Evolutionary conservation across 768 basidiomycete genomes (phyloP).

Genomic region (Fomitopsis pulvina): DNA sequence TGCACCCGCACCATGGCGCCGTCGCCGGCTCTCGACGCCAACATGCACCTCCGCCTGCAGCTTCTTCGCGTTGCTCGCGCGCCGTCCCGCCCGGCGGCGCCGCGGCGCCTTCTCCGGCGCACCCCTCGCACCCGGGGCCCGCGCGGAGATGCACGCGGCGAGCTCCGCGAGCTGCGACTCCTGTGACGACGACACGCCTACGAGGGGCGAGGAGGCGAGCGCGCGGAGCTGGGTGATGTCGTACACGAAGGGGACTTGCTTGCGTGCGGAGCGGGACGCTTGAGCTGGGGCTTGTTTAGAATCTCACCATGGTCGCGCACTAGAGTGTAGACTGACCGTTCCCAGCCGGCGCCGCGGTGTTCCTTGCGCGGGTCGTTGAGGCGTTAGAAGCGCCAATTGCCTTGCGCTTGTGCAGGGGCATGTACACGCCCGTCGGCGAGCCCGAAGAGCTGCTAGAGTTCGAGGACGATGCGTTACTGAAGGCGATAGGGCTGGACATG

Average conservation of each 20-base stretch:
- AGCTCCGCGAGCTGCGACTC: slow-evolving; percentile 9
- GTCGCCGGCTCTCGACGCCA: slow-evolving; percentile 13
- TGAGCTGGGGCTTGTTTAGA: not conserved
- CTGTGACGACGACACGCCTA: slow-evolving; percentile 13
- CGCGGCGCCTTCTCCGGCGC: slow-evolving; percentile 1
- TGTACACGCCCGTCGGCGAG: slow-evolving; percentile 3
- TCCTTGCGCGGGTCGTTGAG: not conserved
- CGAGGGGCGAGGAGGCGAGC: slow-evolving; percentile 14
- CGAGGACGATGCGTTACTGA: slow-evolving; percentile 7
- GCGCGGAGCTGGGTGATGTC: slow-evolving; percentile 15
- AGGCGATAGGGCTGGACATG: slow-evolving; percentile 19
- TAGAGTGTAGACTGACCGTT: not conserved
- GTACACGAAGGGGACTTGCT: slow-evolving; percentile 12
- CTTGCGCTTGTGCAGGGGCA: slow-evolving; percentile 8
- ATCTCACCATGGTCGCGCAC: not conserved
- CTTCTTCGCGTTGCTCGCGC: slow-evolving; percentile 7
- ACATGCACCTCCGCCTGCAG: slow-evolving; percentile 4
- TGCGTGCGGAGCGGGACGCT: slow-evolving; percentile 5
- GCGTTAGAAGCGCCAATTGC: not conserved
- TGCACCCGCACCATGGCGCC: slow-evolving; percentile 12
- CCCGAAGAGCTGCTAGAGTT: slow-evolving; percentile 1
- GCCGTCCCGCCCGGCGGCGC: slow-evolving; percentile 14
- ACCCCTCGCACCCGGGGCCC: not conserved
- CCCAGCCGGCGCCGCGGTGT: not conserved
- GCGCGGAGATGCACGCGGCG: slow-evolving; percentile 11